Percentiles rank a stretch among this genome's conserved stretches.
These are phyloP conservation scores for Fomitiporia mediterranea DNA, from an alignment of 1,284 basidiomycete species.

Conservation along the genomic window DNA sequence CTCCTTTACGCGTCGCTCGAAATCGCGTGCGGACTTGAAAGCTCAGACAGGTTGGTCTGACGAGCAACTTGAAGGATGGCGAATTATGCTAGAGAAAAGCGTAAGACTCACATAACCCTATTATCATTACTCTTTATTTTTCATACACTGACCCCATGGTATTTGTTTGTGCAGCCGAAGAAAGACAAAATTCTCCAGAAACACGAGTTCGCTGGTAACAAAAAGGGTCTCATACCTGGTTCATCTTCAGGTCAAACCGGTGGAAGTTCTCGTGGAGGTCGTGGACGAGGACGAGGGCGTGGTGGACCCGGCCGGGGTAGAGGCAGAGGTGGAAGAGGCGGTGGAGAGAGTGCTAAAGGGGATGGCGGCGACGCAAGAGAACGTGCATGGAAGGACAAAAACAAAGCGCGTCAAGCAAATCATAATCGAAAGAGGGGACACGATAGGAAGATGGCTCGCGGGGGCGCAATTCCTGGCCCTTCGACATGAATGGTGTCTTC, in stretches of 20 bases:
- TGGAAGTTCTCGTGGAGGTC: not conserved
- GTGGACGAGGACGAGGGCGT: slow-evolving; percentile 20
- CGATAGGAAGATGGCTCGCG: slow-evolving; percentile 70
- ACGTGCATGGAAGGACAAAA: slow-evolving; percentile 64
- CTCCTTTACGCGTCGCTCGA: slow-evolving; percentile 61
- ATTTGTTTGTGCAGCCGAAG: slow-evolving; percentile 48
- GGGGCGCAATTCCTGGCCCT: slow-evolving; percentile 13
- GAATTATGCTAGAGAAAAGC: slow-evolving; percentile 78
- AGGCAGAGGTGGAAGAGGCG: slow-evolving; percentile 34
- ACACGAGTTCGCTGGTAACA: slow-evolving; percentile 71
- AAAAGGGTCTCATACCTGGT: slow-evolving; percentile 18
- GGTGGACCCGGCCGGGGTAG: slow-evolving; percentile 33
- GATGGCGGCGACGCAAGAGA: slow-evolving; percentile 38
- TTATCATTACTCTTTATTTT: slow-evolving; percentile 6
- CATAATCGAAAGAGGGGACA: slow-evolving; percentile 65
- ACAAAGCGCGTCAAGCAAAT: slow-evolving; percentile 60
- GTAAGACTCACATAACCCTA: slow-evolving; percentile 40
- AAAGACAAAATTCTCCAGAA: slow-evolving; percentile 68
- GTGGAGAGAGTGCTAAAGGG: slow-evolving; percentile 29
- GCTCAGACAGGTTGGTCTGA: slow-evolving; percentile 67
- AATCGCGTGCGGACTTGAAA: slow-evolving; percentile 59
- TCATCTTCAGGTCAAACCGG: not conserved
- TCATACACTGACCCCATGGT: slow-evolving; percentile 1
- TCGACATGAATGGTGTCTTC: not conserved
- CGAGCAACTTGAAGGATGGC: slow-evolving; percentile 87